phyloP scores from a whole-genome alignment of 306 rosid species.

The Trifolium subterraneum region DNA sequence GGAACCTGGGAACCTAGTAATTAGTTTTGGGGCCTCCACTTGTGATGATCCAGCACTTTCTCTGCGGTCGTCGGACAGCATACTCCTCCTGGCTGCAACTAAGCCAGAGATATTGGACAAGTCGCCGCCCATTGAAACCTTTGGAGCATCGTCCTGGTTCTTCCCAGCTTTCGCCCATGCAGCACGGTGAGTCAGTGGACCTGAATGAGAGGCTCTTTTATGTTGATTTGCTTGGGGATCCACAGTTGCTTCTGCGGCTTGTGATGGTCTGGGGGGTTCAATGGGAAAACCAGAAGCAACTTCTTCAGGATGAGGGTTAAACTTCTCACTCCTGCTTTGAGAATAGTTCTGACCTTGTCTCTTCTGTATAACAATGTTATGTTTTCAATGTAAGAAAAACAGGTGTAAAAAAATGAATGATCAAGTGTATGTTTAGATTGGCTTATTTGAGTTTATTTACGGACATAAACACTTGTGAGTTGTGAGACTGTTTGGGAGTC shows the following conservation, averaged over 20 bases:
- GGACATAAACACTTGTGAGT: no score
- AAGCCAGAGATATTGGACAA: slow-evolving; percentile 71
- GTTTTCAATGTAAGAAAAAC: slow-evolving; percentile 22
- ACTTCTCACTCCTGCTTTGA: slow-evolving; percentile 97
- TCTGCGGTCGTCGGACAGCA: slow-evolving; percentile 83
- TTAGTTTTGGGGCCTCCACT: slow-evolving; percentile 69
- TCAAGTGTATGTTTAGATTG: no score
- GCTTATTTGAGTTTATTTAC: no score
- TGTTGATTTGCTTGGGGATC: slow-evolving; percentile 68
- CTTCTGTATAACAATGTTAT: slow-evolving; percentile 61
- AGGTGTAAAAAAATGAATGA: slow-evolving; percentile 20
- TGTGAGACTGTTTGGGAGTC: no score
- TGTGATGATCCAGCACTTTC: slow-evolving; percentile 83
- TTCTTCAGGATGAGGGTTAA: slow-evolving; percentile 94
- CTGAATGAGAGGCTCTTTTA: slow-evolving; percentile 98
- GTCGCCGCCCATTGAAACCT: slow-evolving; percentile 77
- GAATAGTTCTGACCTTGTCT: slow-evolving; percentile 74
- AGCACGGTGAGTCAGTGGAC: slow-evolving; percentile 87
- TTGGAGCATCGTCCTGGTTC: slow-evolving; percentile 80
- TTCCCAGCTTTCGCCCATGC: slow-evolving; percentile 89
- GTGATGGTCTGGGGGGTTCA: slow-evolving; percentile 98
- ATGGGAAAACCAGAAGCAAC: slow-evolving; percentile 98
- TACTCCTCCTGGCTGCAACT: slow-evolving; percentile 88
- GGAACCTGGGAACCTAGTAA: slow-evolving; percentile 86
- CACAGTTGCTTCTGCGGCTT: slow-evolving; percentile 58